These are phyloP conservation scores for Kwoniella dendrophila DNA, from an alignment of 768 basidiomycete species.

Conservation along the genomic window DNA sequence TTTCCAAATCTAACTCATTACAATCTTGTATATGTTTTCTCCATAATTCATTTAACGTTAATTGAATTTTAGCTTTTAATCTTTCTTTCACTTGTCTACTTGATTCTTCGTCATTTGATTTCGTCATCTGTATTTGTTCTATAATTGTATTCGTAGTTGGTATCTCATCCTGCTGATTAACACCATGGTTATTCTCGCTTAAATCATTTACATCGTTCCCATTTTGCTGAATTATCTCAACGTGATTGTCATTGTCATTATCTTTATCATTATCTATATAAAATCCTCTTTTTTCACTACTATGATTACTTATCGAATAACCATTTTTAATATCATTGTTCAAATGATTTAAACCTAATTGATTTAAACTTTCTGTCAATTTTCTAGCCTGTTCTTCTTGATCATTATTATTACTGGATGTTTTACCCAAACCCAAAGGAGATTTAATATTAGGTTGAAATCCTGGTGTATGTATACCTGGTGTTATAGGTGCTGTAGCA, in stretches of 20 bases:
- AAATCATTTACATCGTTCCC: background rate
- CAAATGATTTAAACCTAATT: constrained; percentile 5
- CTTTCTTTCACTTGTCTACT: constrained; percentile 13
- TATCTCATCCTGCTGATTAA: background rate
- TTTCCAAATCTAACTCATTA: constrained; percentile 10
- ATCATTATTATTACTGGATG: background rate
- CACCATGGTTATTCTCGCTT: background rate
- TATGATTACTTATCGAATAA: background rate
- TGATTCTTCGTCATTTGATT: constrained; percentile 5
- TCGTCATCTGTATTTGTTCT: constrained; percentile 1
- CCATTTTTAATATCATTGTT: background rate
- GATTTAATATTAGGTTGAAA: background rate
- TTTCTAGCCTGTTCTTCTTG: constrained; percentile 15
- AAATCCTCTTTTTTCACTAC: background rate
- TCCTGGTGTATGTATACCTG: constrained; percentile 10
- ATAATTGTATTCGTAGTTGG: background rate
- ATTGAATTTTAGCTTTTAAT: constrained; percentile 13
- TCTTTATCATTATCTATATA: background rate
- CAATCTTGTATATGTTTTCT: constrained; percentile 5
- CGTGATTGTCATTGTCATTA: background rate
- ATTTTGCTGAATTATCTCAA: background rate
- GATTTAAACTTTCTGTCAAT: constrained; percentile 10
- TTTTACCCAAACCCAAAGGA: background rate
- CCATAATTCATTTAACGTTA: constrained; percentile 14
- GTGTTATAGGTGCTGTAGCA: constrained; percentile 21